phyloP scores from a whole-genome alignment of 495 filamentous ascomycete species.

The Aspergillus sclerotiicarbonarius region DNA sequence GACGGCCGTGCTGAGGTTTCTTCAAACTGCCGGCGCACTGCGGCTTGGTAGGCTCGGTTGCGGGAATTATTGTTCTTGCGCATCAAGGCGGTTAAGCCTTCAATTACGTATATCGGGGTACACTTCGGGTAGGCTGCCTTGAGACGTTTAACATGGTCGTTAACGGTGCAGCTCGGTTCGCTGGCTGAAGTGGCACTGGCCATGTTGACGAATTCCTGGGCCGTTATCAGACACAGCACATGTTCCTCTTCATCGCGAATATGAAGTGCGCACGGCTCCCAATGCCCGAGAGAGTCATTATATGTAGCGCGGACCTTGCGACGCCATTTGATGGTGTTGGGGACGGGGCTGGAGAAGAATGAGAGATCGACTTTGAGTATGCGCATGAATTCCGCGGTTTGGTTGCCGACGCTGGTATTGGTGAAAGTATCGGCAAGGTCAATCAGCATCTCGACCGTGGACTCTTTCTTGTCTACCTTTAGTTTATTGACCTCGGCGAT shows the following conservation, averaged over 20 bases:
- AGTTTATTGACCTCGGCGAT: conserved; percentile 73
- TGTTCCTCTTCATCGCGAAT: conserved; percentile 63
- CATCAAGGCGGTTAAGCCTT: conserved; percentile 66
- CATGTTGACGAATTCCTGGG: conserved; percentile 67
- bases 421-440: conserved; percentile 62
- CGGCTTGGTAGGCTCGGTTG: conserved; percentile 65
- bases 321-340: conserved; percentile 70
- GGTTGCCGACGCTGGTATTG: conserved; percentile 45
- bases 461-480: conserved; percentile 72
- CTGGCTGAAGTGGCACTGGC: conserved; percentile 36
- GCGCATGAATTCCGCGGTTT: conserved; percentile 52
- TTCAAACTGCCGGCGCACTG: conserved; percentile 57
- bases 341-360: conserved; percentile 49
- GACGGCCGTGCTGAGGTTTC: conserved; percentile 22
- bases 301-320: conserved; percentile 64
- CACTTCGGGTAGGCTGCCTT: conserved; percentile 51
- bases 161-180: conserved; percentile 38
- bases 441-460: conserved; percentile 80
- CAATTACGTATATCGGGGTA: conserved; percentile 71
- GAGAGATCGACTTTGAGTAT: conserved; percentile 56
- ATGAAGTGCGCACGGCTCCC: conserved; percentile 60
- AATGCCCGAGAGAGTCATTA: conserved; percentile 59
- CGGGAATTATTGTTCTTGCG: conserved; percentile 66
- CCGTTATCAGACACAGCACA: conserved; percentile 63
- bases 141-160: conserved; percentile 56